Evolutionary conservation across 2,329 filamentous ascomycete genomes (phyloP), one percentile per base, ranked within the genome.

Genomic region (Curvularia sp.): DNA sequence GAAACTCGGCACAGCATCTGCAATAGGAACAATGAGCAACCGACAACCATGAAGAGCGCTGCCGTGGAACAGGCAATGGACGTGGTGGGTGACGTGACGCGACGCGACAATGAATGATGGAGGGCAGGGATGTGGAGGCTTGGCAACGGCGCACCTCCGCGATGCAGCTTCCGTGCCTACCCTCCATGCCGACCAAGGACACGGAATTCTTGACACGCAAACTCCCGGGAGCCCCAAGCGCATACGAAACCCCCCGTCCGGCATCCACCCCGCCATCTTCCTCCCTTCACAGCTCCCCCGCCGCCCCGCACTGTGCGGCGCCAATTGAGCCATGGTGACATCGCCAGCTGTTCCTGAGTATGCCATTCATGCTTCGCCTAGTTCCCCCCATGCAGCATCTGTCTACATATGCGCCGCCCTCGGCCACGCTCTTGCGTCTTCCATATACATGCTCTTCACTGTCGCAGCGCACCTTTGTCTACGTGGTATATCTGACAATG

Each of bases 281-380:
- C 56, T 34, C 32, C 25, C 21, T 36, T 25, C 53, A 34, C 59
- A 42, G 48, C 45, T 34, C 48, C 46, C 19, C 56, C 25, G 53
- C 32, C 55, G 49, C 49, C 57, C 51, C 65, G 60, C 64, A 50
- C 59, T 47, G 61, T 60, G 57, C 66, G 67, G 65, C 70, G 55
- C 65, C 65, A 64, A 64, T 65, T 63, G 67, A 71, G 72, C 69
- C 70, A 80, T 80, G 78, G 76, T 80, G 64, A 74, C 72, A 46
- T 66, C 74, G 51, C 78, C 78, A 64, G 76, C 77, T 67, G 74
- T 78, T 64, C 77, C 75, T 61, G 78, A 80, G 78, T 80, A 78
- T 61, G 78, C 67, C 52, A 55, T 60, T 62, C 53, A 54, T 57
- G 57, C 61, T 18, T 43, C 23, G 23, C 50, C 57, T 59, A 65